Percentiles rank a stretch among this genome's conserved stretches.
phyloP scores from a whole-genome alignment of 306 rosid species.

The Castanea sativa region DNA sequence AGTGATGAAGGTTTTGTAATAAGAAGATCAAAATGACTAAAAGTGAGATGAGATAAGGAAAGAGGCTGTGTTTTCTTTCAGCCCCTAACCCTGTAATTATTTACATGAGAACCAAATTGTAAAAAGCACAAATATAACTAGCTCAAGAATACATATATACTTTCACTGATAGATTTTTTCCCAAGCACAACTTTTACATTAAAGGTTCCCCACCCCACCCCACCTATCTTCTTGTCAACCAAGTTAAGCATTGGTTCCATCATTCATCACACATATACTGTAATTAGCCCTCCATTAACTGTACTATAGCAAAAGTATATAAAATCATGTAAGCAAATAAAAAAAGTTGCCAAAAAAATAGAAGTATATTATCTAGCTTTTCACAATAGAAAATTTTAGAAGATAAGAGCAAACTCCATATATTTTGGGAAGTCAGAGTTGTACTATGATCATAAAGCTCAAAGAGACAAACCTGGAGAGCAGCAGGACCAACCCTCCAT shows the following conservation, averaged over 20 bases:
- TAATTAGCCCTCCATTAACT: not conserved
- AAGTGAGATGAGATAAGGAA: not conserved
- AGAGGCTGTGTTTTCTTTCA: not conserved
- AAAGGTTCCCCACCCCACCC: not conserved
- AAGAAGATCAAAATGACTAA: not conserved
- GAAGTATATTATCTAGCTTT: too few species aligned
- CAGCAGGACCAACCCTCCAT: constrained; percentile 95
- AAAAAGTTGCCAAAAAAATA: not conserved
- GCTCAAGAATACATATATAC: not conserved
- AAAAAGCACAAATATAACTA: not conserved
- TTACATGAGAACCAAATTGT: not conserved
- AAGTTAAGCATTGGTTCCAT: not conserved
- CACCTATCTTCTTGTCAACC: not conserved
- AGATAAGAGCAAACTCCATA: not conserved
- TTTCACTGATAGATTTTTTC: not conserved
- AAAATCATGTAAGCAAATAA: not conserved
- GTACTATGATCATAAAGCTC: constrained; percentile 9
- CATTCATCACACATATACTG: not conserved
- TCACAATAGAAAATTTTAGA: not conserved
- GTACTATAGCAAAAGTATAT: not conserved
- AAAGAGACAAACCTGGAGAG: constrained; percentile 72
- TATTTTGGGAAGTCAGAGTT: not conserved
- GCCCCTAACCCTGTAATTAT: not conserved
- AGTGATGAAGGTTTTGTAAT: not conserved
- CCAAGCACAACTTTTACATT: not conserved